Evolutionary conservation across 2,329 filamentous ascomycete genomes (phyloP).

Genomic region (Nemania sp.): DNA sequence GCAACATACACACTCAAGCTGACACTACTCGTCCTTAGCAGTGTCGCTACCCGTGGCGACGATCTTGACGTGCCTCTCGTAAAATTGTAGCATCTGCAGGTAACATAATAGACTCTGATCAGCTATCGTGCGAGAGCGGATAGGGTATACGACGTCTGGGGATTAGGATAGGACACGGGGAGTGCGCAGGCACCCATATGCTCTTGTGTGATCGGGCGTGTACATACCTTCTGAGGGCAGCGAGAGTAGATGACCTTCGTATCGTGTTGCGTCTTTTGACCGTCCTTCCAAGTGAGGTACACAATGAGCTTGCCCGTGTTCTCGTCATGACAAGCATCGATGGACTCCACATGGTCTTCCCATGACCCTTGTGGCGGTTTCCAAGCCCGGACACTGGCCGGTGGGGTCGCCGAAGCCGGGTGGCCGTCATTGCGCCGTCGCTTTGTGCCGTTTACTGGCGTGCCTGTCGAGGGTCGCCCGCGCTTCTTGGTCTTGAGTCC

Average conservation of each 20-base stretch:
- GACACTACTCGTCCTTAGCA: conserved; percentile 28
- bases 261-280: conserved; percentile 73
- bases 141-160: neutral
- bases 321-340: conserved; percentile 74
- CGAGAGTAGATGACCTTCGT: conserved; percentile 71
- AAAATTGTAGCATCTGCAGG: conserved; percentile 61
- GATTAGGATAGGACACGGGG: neutral
- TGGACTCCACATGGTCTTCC: conserved; percentile 72
- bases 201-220: neutral
- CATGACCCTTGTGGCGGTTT: conserved; percentile 73
- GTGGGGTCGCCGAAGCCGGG: conserved; percentile 54
- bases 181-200: neutral
- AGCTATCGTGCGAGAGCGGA: neutral
- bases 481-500: conserved; percentile 63
- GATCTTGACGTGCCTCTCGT: conserved; percentile 62
- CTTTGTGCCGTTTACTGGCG: conserved; percentile 49
- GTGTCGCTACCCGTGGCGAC: conserved; percentile 43
- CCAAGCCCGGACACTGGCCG: conserved; percentile 54
- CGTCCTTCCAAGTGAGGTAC: conserved; percentile 75
- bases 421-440: conserved; percentile 55
- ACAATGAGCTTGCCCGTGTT: conserved; percentile 64
- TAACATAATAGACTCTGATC: conserved; percentile 8
- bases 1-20: neutral
- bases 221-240: conserved; percentile 73
- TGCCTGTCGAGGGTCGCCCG: conserved; percentile 50